A percentile compares a stretch with the other conserved stretches of the same genome.
Conservation (phyloP, 306 rosid species). For the Calophaca sinica region DNA sequence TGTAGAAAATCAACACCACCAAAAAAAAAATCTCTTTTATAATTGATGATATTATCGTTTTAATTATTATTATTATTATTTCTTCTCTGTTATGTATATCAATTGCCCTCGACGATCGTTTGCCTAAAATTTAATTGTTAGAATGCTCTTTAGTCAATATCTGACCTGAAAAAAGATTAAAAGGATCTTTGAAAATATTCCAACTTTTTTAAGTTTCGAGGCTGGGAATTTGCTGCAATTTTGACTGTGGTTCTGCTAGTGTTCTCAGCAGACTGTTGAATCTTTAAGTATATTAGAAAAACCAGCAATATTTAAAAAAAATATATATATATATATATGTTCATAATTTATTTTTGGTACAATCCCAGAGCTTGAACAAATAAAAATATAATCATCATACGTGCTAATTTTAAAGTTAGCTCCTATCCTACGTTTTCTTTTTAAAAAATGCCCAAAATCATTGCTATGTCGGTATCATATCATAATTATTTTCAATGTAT, state of each 20-base stretch:
- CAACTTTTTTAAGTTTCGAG: conserved; percentile 6
- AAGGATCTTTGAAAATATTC: not conserved
- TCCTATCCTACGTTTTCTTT: conserved; percentile 29
- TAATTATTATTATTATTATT: too few relatives aligned
- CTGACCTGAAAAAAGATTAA: too few relatives aligned
- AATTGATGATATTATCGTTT: too few relatives aligned
- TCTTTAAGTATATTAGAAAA: not conserved
- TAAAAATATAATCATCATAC: not conserved
- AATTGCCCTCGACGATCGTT: too few relatives aligned
- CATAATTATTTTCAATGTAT: conserved; percentile 14
- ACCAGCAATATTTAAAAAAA: too few relatives aligned
- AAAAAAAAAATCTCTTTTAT: too few relatives aligned
- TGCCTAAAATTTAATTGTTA: too few relatives aligned
- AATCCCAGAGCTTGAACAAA: conserved; percentile 30
- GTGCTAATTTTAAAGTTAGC: conserved; percentile 16
- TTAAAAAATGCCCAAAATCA: conserved; percentile 6
- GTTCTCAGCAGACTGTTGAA: not conserved
- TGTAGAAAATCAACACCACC: too few relatives aligned
- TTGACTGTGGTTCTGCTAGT: conserved; percentile 13
- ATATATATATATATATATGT: too few relatives aligned
- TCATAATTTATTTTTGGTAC: not conserved
- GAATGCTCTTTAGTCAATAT: too few relatives aligned
- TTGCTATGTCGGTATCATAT: conserved; percentile 21
- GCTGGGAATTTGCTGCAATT: conserved; percentile 10
- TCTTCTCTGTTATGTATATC: too few relatives aligned